These are phyloP conservation scores for Yamagishiella unicocca DNA, from an alignment of 139 green algal genomes.

Conservation along the genomic window DNA sequence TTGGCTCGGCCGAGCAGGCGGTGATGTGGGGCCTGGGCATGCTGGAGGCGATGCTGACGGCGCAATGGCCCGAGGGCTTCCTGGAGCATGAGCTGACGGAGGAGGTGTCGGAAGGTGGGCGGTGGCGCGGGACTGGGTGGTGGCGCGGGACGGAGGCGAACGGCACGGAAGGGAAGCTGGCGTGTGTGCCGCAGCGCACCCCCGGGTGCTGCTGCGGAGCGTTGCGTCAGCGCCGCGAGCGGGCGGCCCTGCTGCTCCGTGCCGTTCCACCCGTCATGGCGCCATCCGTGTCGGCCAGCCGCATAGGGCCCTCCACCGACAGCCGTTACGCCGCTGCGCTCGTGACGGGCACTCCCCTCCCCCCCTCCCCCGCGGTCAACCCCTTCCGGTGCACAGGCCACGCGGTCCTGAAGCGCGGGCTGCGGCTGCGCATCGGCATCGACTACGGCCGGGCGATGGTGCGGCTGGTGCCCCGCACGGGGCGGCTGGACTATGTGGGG, in stretches of 20 bases:
- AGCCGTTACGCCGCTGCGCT: too few species aligned
- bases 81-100: constrained; percentile 41
- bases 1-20: constrained; percentile 13
- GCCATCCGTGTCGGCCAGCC: too few species aligned
- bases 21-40: constrained; percentile 38
- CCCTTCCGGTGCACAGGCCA: not conserved
- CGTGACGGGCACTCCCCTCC: too few species aligned
- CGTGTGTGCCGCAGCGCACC: too few species aligned
- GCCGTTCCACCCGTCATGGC: too few species aligned
- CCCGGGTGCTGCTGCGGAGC: too few species aligned
- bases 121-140: not conserved
- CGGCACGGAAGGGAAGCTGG: too few species aligned
- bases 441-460: constrained; percentile 27
- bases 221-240: too few species aligned
- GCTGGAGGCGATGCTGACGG: constrained; percentile 34
- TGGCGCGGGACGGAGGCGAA: not conserved
- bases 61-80: constrained; percentile 31
- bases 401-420: constrained; percentile 17
- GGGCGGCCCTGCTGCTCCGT: too few species aligned
- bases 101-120: constrained; percentile 39
- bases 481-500: constrained; percentile 40
- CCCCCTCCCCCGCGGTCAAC: too few species aligned
- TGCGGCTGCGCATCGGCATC: constrained; percentile 36
- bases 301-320: too few species aligned
- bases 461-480: constrained; percentile 36